Percentiles rank a stretch among this genome's conserved stretches.
phyloP scores from a whole-genome alignment of 805 yeast genomes.

The Saccharomycopsis sp. region DNA sequence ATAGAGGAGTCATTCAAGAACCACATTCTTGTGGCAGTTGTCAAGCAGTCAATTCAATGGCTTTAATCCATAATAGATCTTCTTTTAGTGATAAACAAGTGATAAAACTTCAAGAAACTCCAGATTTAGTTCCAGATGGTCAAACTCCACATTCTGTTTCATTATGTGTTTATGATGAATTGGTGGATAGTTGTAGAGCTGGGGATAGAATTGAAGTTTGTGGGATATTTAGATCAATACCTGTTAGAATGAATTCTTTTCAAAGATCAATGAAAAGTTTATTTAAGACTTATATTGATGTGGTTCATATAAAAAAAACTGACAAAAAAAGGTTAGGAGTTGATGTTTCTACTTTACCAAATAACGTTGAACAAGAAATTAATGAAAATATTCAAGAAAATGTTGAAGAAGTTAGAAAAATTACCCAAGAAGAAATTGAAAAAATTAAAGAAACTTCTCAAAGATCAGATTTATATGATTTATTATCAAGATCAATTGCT shows the following conservation, averaged over 20 bases:
- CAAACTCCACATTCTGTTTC: conserved; percentile 97
- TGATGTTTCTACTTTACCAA: conserved; percentile 50
- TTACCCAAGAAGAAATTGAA: conserved; percentile 60
- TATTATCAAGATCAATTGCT: conserved; percentile 83
- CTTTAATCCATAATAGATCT: conserved; percentile 82
- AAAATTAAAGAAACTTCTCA: conserved; percentile 50
- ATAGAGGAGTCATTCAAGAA: conserved; percentile 88
- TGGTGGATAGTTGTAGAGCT: conserved; percentile 89
- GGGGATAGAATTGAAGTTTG: conserved; percentile 96
- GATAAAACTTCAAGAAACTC: conserved; percentile 88
- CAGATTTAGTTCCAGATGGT: conserved; percentile 94
- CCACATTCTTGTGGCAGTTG: conserved; percentile 95
- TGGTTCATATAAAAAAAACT: conserved; percentile 81
- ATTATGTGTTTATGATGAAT: conserved; percentile 87
- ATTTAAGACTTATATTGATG: conserved; percentile 90
- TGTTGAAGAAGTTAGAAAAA: conserved; percentile 63
- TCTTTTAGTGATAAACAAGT: conserved; percentile 94
- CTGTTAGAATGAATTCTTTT: conserved; percentile 78
- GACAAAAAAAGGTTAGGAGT: conserved; percentile 74
- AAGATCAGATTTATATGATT: conserved; percentile 75
- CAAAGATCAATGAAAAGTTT: conserved; percentile 76
- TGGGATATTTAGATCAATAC: conserved; percentile 87
- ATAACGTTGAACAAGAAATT: conserved; percentile 37
- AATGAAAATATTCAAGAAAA: conserved; percentile 48
- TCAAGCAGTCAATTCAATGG: conserved; percentile 77